Percentiles rank a stretch among this genome's conserved stretches.
Conservation (phyloP, 768 basidiomycete species). For the Trametes sanguinea region DNA sequence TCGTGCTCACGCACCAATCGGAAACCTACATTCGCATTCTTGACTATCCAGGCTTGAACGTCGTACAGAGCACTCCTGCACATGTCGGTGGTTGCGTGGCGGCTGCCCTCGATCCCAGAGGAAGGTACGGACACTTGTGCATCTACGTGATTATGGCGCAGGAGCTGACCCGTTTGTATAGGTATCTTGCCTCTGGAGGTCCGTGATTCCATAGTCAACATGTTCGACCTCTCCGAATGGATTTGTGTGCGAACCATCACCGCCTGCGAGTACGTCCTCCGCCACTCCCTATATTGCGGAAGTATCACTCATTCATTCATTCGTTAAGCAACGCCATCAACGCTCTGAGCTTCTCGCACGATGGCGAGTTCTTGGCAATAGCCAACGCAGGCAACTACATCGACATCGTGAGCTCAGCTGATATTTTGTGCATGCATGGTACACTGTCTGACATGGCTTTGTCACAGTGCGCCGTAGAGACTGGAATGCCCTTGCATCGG, state of each 20-base stretch:
- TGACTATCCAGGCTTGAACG: slow-evolving; percentile 62
- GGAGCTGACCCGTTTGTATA: slow-evolving; percentile 27
- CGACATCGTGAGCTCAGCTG: slow-evolving; percentile 61
- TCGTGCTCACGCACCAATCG: slow-evolving; percentile 64
- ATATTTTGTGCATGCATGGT: not conserved
- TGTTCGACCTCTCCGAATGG: slow-evolving; percentile 82
- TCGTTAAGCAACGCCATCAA: slow-evolving; percentile 65
- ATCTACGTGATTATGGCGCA: not conserved
- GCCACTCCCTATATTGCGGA: not conserved
- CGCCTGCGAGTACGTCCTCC: slow-evolving; percentile 69
- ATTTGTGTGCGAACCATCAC: slow-evolving; percentile 77
- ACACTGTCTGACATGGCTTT: too few species aligned
- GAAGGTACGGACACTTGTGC: slow-evolving; percentile 46
- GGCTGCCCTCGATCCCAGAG: slow-evolving; percentile 78
- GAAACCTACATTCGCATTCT: slow-evolving; percentile 68
- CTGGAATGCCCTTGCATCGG: slow-evolving; percentile 72
- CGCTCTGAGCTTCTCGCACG: slow-evolving; percentile 76
- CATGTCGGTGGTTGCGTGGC: slow-evolving; percentile 83
- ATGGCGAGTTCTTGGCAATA: slow-evolving; percentile 82
- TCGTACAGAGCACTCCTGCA: slow-evolving; percentile 65
- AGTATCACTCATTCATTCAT: slow-evolving; percentile 1
- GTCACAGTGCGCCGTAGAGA: slow-evolving; percentile 77
- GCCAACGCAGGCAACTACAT: slow-evolving; percentile 72
- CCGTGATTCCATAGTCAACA: slow-evolving; percentile 78
- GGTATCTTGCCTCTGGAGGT: slow-evolving; percentile 82